phyloP scores from a whole-genome alignment of 1,139 yeast species.

The Pichia sp. region DNA sequence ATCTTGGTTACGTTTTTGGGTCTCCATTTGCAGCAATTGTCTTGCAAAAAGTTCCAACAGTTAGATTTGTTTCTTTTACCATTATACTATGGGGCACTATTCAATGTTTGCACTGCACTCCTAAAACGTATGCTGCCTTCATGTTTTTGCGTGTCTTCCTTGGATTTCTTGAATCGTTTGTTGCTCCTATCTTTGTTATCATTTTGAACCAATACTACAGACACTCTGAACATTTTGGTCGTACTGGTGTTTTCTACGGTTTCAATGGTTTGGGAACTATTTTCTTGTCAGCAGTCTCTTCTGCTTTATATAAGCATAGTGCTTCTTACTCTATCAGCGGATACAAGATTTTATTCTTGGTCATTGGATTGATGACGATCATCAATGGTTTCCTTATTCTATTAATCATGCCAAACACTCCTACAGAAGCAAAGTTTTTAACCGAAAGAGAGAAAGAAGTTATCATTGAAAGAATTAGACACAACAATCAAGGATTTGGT shows the following conservation, averaged over 20 bases:
- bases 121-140: slow-evolving; percentile 36
- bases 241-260: slow-evolving; percentile 48
- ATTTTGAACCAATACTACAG: slow-evolving; percentile 51
- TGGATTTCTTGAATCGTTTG: slow-evolving; percentile 44
- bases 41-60: slow-evolving; percentile 40
- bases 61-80: slow-evolving; percentile 35
- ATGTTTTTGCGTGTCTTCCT: slow-evolving; percentile 41
- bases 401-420: slow-evolving; percentile 43
- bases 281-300: slow-evolving; percentile 45
- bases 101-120: slow-evolving; percentile 39
- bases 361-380: slow-evolving; percentile 47
- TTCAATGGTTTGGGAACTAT: slow-evolving; percentile 48
- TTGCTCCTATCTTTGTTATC: slow-evolving; percentile 48
- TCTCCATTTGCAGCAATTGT: slow-evolving; percentile 42
- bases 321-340: slow-evolving; percentile 35
- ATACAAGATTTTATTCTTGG: slow-evolving; percentile 45
- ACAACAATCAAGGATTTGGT: slow-evolving; percentile 41
- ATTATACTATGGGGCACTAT: slow-evolving; percentile 47
- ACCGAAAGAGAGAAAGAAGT: slow-evolving; percentile 33
- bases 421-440: slow-evolving; percentile 43
- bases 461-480: slow-evolving; percentile 34
- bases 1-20: slow-evolving; percentile 50
- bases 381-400: slow-evolving; percentile 36
- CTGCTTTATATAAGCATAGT: slow-evolving; percentile 37
- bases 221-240: slow-evolving; percentile 43